Evolutionary conservation across 768 basidiomycete species (phyloP).

Genomic region (Lactarius trivialis): DNA sequence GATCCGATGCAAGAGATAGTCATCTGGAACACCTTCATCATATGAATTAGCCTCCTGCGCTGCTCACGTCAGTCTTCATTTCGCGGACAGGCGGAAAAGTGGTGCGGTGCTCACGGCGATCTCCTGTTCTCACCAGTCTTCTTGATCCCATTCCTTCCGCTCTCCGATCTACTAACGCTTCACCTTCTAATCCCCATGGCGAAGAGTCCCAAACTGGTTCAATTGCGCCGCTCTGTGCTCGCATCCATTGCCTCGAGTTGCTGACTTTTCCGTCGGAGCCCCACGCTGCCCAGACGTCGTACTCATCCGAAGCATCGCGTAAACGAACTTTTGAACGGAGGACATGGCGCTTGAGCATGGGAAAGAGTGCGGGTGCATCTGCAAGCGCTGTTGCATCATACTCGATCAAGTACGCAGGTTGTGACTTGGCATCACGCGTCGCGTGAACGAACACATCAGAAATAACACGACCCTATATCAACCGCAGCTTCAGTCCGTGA

Average conservation of each 20-base stretch:
- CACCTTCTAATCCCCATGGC: conserved; percentile 58
- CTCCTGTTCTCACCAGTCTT: conserved; percentile 61
- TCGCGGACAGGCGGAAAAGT: conserved; percentile 5
- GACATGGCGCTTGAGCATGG: conserved; percentile 77
- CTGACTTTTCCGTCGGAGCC: conserved; percentile 38
- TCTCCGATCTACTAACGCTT: conserved; percentile 53
- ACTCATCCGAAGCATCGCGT: conserved; percentile 68
- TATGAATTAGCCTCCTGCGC: conserved; percentile 52
- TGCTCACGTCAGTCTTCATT: conserved; percentile 26
- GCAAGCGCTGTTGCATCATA: conserved; percentile 46
- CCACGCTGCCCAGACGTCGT: conserved; percentile 81
- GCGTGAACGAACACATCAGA: conserved; percentile 87
- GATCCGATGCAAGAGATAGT: conserved; percentile 75
- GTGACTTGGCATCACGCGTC: conserved; percentile 36
- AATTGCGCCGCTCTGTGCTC: conserved; percentile 65
- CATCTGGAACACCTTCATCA: conserved; percentile 44
- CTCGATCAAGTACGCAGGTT: conserved; percentile 60
- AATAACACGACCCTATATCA: conserved; percentile 72
- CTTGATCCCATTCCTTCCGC: conserved; percentile 76
- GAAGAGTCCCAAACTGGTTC: conserved; percentile 68
- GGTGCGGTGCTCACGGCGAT: conserved; percentile 54
- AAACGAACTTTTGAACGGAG: conserved; percentile 87
- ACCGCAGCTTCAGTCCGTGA: conserved; percentile 17
- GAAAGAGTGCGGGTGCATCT: conserved; percentile 52
- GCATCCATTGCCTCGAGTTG: conserved; percentile 43